Percentiles rank a stretch among this genome's conserved stretches.
Evolutionary conservation across 345 rosid species (phyloP).

Genomic region (Durio zibethinus): DNA sequence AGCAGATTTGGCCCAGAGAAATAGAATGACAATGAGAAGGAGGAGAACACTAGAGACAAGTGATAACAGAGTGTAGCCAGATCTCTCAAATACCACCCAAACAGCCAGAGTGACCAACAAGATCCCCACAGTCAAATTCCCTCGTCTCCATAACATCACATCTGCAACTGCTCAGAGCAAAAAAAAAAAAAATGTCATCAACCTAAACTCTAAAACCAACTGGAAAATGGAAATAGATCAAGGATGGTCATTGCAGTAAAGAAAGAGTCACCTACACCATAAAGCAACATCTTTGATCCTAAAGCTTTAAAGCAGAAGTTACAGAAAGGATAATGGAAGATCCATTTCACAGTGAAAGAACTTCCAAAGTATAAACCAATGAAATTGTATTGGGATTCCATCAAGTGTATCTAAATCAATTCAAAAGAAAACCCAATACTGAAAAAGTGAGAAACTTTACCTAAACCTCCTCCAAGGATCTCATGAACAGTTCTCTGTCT

Average conservation of each 20-base stretch:
- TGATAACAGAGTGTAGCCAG: constrained; percentile 78
- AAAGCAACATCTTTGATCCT: background rate
- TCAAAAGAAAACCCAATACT: background rate
- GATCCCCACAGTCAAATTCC: constrained; percentile 59
- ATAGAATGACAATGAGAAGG: constrained; percentile 70
- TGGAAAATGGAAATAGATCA: constrained; percentile 9
- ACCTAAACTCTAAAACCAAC: background rate
- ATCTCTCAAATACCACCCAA: constrained; percentile 88
- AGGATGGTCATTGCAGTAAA: background rate
- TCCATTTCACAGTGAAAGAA: background rate
- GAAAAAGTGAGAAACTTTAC: constrained; percentile 34
- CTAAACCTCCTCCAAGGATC: constrained; percentile 77
- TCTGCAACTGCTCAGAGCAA: constrained; percentile 68
- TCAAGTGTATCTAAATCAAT: background rate
- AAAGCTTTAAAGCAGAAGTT: background rate
- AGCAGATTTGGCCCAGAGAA: constrained; percentile 97
- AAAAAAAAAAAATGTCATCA: background rate
- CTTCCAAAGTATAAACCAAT: background rate
- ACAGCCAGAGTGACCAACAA: constrained; percentile 62
- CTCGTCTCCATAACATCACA: constrained; percentile 82
- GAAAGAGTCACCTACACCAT: background rate
- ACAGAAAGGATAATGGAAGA: background rate
- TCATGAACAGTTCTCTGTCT: constrained; percentile 69
- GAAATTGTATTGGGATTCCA: background rate
- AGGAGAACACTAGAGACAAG: constrained; percentile 85